Evolutionary conservation across 352 stramenopile genomes (phyloP).

Genomic region (Phytophthora ohioensis): DNA sequence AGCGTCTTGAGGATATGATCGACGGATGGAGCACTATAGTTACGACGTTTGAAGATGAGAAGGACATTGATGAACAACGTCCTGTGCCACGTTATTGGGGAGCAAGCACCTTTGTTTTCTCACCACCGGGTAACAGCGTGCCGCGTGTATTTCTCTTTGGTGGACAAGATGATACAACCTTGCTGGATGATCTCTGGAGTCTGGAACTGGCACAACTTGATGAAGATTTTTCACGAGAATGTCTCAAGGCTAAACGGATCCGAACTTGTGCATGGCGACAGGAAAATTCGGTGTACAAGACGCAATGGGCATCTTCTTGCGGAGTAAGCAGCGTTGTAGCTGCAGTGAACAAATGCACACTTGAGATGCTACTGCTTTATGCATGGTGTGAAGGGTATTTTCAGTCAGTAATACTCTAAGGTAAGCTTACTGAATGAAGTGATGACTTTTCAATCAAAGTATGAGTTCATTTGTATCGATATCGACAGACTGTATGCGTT

Average conservation of each 20-base stretch:
- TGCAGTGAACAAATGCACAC: constrained; percentile 40
- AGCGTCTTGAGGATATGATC: constrained; percentile 51
- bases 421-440: background rate
- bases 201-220: constrained; percentile 49
- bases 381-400: constrained; percentile 64
- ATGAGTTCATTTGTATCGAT: constrained; percentile 1
- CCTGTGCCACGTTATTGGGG: constrained; percentile 56
- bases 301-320: constrained; percentile 56
- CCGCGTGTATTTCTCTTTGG: constrained; percentile 64
- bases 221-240: constrained; percentile 36
- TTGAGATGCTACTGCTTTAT: constrained; percentile 59
- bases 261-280: constrained; percentile 59
- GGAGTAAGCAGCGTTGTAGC: constrained; percentile 30
- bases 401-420: constrained; percentile 57
- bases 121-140: constrained; percentile 5
- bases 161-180: constrained; percentile 71
- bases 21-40: constrained; percentile 44
- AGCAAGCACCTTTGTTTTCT: constrained; percentile 46
- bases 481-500: background rate
- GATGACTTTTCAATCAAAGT: background rate
- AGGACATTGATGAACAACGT: constrained; percentile 16
- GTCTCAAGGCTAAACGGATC: constrained; percentile 29
- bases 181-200: constrained; percentile 72
- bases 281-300: constrained; percentile 43
- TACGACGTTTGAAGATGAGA: constrained; percentile 6